A percentile compares a stretch with the other conserved stretches of the same genome.
Conservation (phyloP, 768 basidiomycete species). For the Lactifluus hygrophoroides region DNA sequence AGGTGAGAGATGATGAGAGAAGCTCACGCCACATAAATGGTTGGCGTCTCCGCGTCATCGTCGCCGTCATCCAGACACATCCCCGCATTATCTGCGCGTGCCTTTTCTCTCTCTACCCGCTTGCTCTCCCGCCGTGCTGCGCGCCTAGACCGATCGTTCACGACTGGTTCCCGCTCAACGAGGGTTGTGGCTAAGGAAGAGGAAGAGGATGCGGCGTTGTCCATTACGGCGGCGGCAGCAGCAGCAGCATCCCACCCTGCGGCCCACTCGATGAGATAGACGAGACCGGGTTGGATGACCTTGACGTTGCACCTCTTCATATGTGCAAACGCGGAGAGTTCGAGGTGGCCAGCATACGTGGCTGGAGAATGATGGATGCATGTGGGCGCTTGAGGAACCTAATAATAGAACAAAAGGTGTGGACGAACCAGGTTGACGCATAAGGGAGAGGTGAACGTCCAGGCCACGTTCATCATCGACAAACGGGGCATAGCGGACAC, state of each 20-base stretch:
- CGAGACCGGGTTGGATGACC: slow-evolving; percentile 85
- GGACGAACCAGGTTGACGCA: slow-evolving; percentile 66
- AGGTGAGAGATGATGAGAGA: slow-evolving; percentile 17
- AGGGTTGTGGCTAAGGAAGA: slow-evolving; percentile 23
- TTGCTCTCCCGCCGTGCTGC: slow-evolving; percentile 34
- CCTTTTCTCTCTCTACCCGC: slow-evolving; percentile 25
- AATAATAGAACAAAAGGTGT: slow-evolving; percentile 14
- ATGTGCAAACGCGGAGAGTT: slow-evolving; percentile 88
- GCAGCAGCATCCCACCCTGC: slow-evolving; percentile 41
- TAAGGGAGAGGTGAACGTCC: slow-evolving; percentile 61
- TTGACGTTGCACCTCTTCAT: slow-evolving; percentile 73
- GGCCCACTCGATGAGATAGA: slow-evolving; percentile 82
- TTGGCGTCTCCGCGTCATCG: slow-evolving; percentile 30
- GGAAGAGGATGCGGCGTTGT: slow-evolving; percentile 21
- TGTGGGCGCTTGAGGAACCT: slow-evolving; percentile 3
- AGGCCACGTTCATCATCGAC: slow-evolving; percentile 80
- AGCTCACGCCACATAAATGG: slow-evolving; percentile 78
- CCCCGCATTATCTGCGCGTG: slow-evolving; percentile 10
- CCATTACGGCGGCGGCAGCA: slow-evolving; percentile 8
- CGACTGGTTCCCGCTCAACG: slow-evolving; percentile 21
- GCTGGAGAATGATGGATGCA: slow-evolving; percentile 32
- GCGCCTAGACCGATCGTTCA: slow-evolving; percentile 38
- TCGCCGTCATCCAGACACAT: slow-evolving; percentile 25
- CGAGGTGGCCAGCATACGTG: slow-evolving; percentile 90
- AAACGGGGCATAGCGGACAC: slow-evolving; percentile 73